Conservation (phyloP, 1,284 basidiomycete species). For the Hypsizygus ulmarius region DNA sequence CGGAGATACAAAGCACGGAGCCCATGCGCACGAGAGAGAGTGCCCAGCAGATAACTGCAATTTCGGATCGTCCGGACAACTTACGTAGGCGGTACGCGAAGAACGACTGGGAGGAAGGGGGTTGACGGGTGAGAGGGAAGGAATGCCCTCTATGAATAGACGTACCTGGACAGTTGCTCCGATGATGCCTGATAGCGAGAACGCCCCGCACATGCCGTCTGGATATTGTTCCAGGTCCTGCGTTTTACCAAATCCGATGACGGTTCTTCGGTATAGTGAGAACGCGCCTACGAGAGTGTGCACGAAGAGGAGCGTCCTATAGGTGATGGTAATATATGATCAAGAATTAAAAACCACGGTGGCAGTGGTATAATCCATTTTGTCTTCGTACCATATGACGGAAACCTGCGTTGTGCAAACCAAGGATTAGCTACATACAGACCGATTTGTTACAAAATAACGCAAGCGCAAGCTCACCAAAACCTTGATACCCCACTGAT, state of each 20-base stretch:
- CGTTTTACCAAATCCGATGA: slow-evolving; percentile 6
- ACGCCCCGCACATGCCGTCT: slow-evolving; percentile 10
- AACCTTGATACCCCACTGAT: slow-evolving; percentile 4
- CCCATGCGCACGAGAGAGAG: slow-evolving; percentile 11
- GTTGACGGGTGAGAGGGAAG: neutral
- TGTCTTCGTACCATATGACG: slow-evolving; percentile 4
- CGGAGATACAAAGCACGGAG: slow-evolving; percentile 10
- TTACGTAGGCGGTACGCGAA: slow-evolving; percentile 14
- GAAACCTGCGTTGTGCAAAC: neutral
- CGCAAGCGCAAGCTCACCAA: slow-evolving; percentile 1
- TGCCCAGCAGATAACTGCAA: slow-evolving; percentile 11
- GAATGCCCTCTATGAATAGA: no score
- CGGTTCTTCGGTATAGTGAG: slow-evolving; percentile 6
- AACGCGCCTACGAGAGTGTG: slow-evolving; percentile 7
- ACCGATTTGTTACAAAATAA: neutral
- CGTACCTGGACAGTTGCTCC: slow-evolving; percentile 14
- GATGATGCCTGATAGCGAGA: slow-evolving; percentile 14
- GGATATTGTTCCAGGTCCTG: slow-evolving; percentile 6
- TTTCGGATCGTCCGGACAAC: slow-evolving; percentile 1
- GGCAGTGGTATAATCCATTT: no score
- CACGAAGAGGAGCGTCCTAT: slow-evolving; percentile 4
- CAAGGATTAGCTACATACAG: neutral
- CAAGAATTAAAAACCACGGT: no score
- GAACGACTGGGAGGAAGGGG: slow-evolving; percentile 9
- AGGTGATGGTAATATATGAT: no score